Conservation (phyloP, 2,329 filamentous ascomycete species). For the Anisogramma anomala region DNA sequence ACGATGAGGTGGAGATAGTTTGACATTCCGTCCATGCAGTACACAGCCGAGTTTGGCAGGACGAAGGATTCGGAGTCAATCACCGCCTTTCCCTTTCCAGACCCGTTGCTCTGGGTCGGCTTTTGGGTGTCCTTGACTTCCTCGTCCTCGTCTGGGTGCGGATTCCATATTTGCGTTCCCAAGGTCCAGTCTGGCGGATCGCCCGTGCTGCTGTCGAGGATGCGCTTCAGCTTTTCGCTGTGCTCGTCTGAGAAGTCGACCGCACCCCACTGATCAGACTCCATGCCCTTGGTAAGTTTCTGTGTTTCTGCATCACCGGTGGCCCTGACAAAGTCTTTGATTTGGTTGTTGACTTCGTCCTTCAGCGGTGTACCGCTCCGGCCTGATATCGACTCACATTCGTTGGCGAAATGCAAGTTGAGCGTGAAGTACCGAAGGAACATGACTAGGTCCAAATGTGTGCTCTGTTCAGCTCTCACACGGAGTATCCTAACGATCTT, state of each 20-base stretch:
- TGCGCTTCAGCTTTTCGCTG: constrained; percentile 46
- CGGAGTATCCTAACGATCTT: constrained; percentile 64
- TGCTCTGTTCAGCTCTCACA: constrained; percentile 64
- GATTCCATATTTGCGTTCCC: constrained; percentile 46
- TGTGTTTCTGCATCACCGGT: constrained; percentile 64
- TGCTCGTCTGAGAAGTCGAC: constrained; percentile 61
- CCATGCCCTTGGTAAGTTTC: constrained; percentile 63
- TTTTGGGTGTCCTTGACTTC: constrained; percentile 21
- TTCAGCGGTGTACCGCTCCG: constrained; percentile 65
- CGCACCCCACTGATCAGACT: constrained; percentile 68
- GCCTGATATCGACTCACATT: constrained; percentile 76
- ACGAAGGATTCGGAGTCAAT: constrained; percentile 81
- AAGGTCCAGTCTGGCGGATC: constrained; percentile 58
- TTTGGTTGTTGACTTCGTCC: constrained; percentile 69
- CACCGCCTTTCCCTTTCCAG: constrained; percentile 56
- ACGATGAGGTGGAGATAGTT: constrained; percentile 73
- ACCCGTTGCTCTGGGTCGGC: constrained; percentile 34
- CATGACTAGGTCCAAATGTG: constrained; percentile 51
- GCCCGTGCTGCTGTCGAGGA: constrained; percentile 58
- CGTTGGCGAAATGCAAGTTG: constrained; percentile 72
- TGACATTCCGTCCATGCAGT: constrained; percentile 71
- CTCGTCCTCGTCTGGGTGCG: constrained; percentile 29
- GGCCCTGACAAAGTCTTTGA: constrained; percentile 64
- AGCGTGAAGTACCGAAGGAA: constrained; percentile 76
- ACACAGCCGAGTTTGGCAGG: constrained; percentile 70